Base-by-base conservation (phyloP, 208 protist species). In the Crithidia acanthocephali region DNA sequence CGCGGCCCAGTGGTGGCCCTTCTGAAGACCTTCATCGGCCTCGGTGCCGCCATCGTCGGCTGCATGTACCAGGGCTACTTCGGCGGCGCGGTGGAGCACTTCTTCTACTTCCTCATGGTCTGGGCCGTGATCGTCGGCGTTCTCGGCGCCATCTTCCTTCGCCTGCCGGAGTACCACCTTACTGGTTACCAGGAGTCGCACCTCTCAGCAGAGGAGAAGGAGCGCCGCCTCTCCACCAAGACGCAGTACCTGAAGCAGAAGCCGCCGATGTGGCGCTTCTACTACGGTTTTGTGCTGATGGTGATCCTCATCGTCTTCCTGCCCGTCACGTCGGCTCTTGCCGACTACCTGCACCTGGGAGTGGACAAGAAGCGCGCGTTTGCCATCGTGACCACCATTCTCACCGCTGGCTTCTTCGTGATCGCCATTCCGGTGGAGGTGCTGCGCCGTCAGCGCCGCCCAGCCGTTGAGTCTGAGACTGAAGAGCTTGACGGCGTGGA, bases 1-100 rank as follows among this genome's bases (percentile, higher is more conserved):
- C 61, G 71, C 20, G 86, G 86, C 13, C 42, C 76, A 15, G 80
- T 86, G 22, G 72, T 83, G 16, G 79, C 80, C 33, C 61, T 91
- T 42, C 78, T 86, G 55, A 91, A 91, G 73, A 83, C 77, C 16
- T 84, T 87, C 73, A 70, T 75, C 16, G 86, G 86, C 22, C 79
- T 91, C 56, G 86, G 86, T 35, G 83, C 79, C 13, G 77, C 82
- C 10, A 60, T 91, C 27, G 65, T 83, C 18, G 52, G 77, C 28
- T 76, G 63, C 18, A 78, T 87, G 57, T 84, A 84, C 50, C 8
- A 59, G 25, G 50, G 76, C 56, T 76, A 69, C 32, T 75, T 81
- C 37, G 76, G 65, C 57, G 74, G 75, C 37, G 76, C 71, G 67
- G 63, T 81, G 48, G 16, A 74, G 48, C 66, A 51, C 45, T 52